Conservation (phyloP, 768 basidiomycete species). For the Rhizopogon rudus region DNA sequence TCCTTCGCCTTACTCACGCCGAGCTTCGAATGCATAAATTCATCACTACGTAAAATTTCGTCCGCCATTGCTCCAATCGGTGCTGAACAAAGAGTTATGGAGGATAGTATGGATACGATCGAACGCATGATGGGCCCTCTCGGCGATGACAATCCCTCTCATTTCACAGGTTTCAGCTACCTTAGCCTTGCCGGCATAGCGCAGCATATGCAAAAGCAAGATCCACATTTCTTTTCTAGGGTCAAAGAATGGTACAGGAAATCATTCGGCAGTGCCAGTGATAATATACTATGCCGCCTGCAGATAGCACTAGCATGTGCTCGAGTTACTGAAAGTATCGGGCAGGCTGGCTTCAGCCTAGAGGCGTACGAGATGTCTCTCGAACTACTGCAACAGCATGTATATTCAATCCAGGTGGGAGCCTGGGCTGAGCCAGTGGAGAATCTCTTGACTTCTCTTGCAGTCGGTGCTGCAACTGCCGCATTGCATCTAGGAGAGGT, state of each 20-base stretch:
- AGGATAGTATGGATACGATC: no score
- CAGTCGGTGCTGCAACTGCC: not conserved
- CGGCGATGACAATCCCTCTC: no score
- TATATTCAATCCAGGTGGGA: not conserved
- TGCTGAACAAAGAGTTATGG: no score
- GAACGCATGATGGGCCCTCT: no score
- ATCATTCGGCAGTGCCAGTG: not conserved
- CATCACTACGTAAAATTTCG: not conserved
- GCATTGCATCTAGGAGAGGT: not conserved
- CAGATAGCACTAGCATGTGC: not conserved
- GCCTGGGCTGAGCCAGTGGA: not conserved
- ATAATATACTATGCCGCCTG: not conserved
- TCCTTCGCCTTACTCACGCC: not conserved
- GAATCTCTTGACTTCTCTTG: not conserved
- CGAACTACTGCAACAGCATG: not conserved
- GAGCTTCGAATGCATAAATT: not conserved
- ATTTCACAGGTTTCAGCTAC: not conserved
- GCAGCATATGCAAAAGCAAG: not conserved
- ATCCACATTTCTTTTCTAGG: not conserved
- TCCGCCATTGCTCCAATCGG: no score
- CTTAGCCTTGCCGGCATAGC: not conserved
- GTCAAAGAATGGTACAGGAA: not conserved
- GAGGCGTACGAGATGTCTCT: conserved; percentile 2
- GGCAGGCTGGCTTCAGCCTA: not conserved
- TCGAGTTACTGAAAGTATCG: not conserved